Base-by-base conservation (phyloP, 495 filamentous ascomycete species). In the Neurospora sp. region DNA sequence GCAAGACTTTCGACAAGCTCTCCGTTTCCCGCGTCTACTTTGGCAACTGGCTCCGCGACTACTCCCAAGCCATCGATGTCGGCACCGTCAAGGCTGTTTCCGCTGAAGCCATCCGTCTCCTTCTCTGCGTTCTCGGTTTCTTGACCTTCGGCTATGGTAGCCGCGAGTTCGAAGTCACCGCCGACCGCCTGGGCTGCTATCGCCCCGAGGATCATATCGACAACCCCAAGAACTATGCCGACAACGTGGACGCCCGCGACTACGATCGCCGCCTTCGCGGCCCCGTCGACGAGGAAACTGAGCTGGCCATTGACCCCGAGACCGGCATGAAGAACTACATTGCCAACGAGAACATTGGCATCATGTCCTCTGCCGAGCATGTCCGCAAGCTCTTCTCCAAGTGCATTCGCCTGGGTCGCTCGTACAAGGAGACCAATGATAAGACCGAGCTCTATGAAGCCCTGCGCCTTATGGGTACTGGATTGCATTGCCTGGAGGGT, bases 261-360 rank as follows among this genome's bases (percentile, higher is more conserved):
- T 96, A 94, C 76, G 91, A 97, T 76, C 84, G 75, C 70, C 88
- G 92, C 71, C 89, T 97, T 68, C 90, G 94, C 70, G 93, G 90
- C 5, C 94, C 92, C 1, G 85, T 97, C 38, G 88, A 97, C 75
- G 93, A 97, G 81, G 77, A 85, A 40, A 86, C 88, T 22, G 94
- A 97, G 81, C 85, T 97, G 20, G 88, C 86, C 18, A 88, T 97
- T 75, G 91, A 97, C 76, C 83, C 83, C 2, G 84, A 89, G 73
- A 93, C 90, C n/a, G 93, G 94, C 53, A 83, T 97, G 81, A 97
- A 97, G 82, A 93, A 91, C 75, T 97, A 97, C 77, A 97, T 97
- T 79, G 93, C 94, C 31, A 92, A 92, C 53, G 94, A 97, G 78
- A 82, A 87, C 65, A 80, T 87, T 37, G 87, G 85, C 68, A 94